phyloP scores from a whole-genome alignment of 179 eudicot genomes.

The Beta macrorhiza region DNA sequence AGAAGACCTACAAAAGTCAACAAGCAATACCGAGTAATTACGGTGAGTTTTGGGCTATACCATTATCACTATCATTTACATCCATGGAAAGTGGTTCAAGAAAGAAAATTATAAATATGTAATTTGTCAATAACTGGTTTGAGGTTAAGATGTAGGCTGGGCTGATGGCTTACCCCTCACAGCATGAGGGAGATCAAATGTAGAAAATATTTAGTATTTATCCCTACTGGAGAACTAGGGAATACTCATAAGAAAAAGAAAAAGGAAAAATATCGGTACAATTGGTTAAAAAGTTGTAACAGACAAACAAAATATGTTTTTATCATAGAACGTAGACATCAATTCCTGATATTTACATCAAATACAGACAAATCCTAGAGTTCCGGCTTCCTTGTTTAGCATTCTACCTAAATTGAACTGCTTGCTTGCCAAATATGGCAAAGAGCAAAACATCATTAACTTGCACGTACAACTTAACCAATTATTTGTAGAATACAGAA shows the following conservation, averaged over 20 bases:
- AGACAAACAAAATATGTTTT: slow-evolving; percentile 1
- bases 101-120: not conserved
- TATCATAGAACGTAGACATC: not conserved
- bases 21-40: slow-evolving; percentile 1
- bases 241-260: not conserved
- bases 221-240: not conserved
- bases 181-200: slow-evolving; percentile 11
- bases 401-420: slow-evolving; percentile 6
- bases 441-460: slow-evolving; percentile 1
- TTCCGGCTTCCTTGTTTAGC: not conserved
- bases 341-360: not conserved
- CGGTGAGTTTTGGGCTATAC: not conserved
- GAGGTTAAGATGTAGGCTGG: not conserved
- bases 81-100: not conserved
- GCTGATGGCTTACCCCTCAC: not conserved
- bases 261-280: not conserved
- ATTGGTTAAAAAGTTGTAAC: not conserved
- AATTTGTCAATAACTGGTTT: not conserved
- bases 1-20: slow-evolving; percentile 52
- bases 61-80: not conserved
- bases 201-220: not conserved
- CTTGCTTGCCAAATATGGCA: not conserved
- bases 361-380: not conserved
- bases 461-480: not conserved
- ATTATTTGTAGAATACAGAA: not conserved